Conservation (phyloP, 441 rosid genomes). For the Gossypium schwendimanii region DNA sequence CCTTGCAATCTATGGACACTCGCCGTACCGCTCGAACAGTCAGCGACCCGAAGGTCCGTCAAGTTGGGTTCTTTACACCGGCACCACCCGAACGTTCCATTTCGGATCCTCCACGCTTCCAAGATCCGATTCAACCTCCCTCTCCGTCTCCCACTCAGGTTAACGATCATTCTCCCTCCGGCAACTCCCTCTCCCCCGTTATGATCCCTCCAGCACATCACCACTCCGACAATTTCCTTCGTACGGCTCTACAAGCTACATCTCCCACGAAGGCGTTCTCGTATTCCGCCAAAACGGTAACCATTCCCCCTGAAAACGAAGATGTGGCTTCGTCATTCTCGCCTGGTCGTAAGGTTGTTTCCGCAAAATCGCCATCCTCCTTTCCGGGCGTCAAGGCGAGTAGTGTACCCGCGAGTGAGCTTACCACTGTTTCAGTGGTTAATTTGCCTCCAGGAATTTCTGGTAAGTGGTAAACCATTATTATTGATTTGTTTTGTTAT, state of each 20-base stretch:
- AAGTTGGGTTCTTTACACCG: conserved; percentile 72
- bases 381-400: conserved; percentile 46
- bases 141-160: conserved; percentile 23
- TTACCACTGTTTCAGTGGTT: conserved; percentile 66
- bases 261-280: conserved; percentile 35
- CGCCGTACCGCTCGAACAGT: conserved; percentile 70
- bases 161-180: conserved; percentile 44
- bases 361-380: conserved; percentile 31
- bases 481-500: not conserved
- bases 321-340: conserved; percentile 27
- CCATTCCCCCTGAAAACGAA: conserved; percentile 9
- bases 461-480: conserved; percentile 26
- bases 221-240: conserved; percentile 46
- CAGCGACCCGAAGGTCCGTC: conserved; percentile 80
- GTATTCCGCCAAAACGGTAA: conserved; percentile 51
- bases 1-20: conserved; percentile 42
- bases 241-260: conserved; percentile 25
- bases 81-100: conserved; percentile 36
- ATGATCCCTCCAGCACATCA: conserved; percentile 71
- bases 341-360: conserved; percentile 29
- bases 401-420: conserved; percentile 61
- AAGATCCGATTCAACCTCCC: conserved; percentile 32
- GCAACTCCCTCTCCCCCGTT: conserved; percentile 68
- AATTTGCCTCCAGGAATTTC: conserved; percentile 49
- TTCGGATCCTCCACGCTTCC: conserved; percentile 25